phyloP scores from a whole-genome alignment of 345 rosid genomes.

The Raphanus raphanistrum region DNA sequence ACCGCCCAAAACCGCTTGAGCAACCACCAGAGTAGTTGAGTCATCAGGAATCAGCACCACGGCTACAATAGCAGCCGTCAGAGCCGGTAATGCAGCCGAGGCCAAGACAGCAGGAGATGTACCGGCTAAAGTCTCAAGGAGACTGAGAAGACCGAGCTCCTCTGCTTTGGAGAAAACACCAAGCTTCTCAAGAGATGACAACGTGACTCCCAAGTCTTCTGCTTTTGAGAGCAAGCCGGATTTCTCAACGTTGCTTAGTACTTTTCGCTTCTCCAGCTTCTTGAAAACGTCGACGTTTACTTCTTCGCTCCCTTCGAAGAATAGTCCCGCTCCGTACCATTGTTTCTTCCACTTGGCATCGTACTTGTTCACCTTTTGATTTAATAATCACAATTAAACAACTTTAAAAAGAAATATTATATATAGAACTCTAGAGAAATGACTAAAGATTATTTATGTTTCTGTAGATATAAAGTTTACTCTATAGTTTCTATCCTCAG shows the following conservation, averaged over 20 bases:
- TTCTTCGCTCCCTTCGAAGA: slow-evolving; percentile 83
- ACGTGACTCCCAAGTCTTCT: slow-evolving; percentile 69
- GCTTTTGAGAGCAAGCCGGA: slow-evolving; percentile 84
- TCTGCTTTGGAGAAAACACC: slow-evolving; percentile 88
- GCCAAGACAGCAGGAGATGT: slow-evolving; percentile 72
- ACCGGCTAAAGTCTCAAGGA: slow-evolving; percentile 63
- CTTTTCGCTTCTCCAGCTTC: slow-evolving; percentile 83
- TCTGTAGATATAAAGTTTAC: too few species aligned
- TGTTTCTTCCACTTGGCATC: slow-evolving; percentile 73
- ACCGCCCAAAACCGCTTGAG: slow-evolving; percentile 68
- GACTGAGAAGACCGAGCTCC: slow-evolving; percentile 79
- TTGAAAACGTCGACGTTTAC: slow-evolving; percentile 86
- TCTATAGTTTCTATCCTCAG: too few species aligned
- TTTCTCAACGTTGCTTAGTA: slow-evolving; percentile 82
- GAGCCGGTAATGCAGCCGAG: slow-evolving; percentile 69
- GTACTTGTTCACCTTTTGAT: slow-evolving; percentile 70
- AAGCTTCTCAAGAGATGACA: slow-evolving; percentile 85
- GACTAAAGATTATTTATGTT: too few species aligned
- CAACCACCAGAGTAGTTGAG: slow-evolving; percentile 59
- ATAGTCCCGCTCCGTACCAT: slow-evolving; percentile 92
- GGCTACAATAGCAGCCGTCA: slow-evolving; percentile 69
- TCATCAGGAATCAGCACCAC: slow-evolving; percentile 85
- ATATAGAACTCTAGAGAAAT: too few species aligned
- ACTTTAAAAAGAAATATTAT: neutral
- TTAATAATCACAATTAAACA: slow-evolving; percentile 11